These are phyloP conservation scores for Cladosporium halotolerans DNA, from an alignment of 2,329 filamentous ascomycete species.

Conservation along the genomic window DNA sequence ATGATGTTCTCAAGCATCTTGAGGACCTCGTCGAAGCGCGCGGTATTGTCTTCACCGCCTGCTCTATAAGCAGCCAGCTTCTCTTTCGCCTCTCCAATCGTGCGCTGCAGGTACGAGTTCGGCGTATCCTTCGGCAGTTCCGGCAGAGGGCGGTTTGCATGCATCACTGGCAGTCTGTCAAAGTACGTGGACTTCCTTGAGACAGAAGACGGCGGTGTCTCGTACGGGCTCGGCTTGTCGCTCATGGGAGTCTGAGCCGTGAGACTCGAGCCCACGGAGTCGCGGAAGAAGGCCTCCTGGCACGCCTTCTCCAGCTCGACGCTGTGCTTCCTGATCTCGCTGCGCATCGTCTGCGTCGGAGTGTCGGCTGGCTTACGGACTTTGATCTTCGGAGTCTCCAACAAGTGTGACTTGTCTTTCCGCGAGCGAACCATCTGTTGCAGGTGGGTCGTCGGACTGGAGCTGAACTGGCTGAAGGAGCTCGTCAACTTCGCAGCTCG, in stretches of 20 bases:
- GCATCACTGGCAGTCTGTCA: constrained; percentile 33
- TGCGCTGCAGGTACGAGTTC: constrained; percentile 47
- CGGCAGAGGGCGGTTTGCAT: constrained; percentile 38
- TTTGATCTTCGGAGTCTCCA: constrained; percentile 28
- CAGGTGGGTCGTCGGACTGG: constrained; percentile 27
- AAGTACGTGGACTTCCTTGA: constrained; percentile 25
- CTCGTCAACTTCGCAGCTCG: not conserved
- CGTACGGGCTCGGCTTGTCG: constrained; percentile 35
- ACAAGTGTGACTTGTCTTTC: constrained; percentile 28
- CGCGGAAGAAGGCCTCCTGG: constrained; percentile 83
- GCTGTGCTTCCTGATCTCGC: constrained; percentile 78
- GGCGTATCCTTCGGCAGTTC: constrained; percentile 42
- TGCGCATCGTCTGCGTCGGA: constrained; percentile 54
- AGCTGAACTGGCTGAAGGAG: constrained; percentile 12
- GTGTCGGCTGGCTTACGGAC: constrained; percentile 36
- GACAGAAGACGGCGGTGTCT: constrained; percentile 49
- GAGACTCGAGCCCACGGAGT: constrained; percentile 48
- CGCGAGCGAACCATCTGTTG: constrained; percentile 28
- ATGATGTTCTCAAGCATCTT: constrained; percentile 35
- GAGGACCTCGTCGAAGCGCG: constrained; percentile 55
- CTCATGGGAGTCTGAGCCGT: constrained; percentile 36
- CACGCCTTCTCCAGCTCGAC: constrained; percentile 81
- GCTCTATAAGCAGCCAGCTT: constrained; percentile 48
- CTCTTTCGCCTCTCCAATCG: constrained; percentile 53
- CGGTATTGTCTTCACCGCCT: constrained; percentile 40